Evolutionary conservation across 306 rosid genomes (phyloP), one percentile per base, ranked within the genome.

Genomic region (Cucurbita ficifolia): DNA sequence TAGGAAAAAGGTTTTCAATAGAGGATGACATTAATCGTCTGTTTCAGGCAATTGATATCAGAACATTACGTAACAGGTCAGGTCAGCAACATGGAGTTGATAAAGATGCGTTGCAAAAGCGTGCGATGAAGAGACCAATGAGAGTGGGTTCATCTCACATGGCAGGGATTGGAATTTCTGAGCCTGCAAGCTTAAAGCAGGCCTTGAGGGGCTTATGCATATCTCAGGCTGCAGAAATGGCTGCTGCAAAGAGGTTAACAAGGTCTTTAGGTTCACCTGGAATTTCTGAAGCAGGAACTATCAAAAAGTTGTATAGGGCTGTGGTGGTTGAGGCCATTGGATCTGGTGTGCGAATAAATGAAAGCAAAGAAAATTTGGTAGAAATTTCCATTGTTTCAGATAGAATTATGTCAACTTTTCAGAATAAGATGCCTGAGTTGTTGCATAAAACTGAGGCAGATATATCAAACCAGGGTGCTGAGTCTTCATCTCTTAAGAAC

Each of bases 171-270:
- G 99, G 99, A 81, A 89, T 94, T 76, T 84, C 99, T 4, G 99
- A 89, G 75, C 87, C 95, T 73, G 97, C 81, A 35, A 94, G 97
- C 82, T 91, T 94, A 82, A 94, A 94, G 88, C 97, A 94, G 81
- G 99, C 99, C n/a, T 87, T 94, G 49, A 85, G 99, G 84, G 99
- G 99, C 45, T 77, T 94, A 67, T 91, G 97, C 77, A 90, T 94
- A 70, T 89, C 99, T 70, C 99, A 94, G 87, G 99, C 99, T 75
- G 92, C 99, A 36, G 97, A 94, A 79, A 89, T 91, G 92, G 99
- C 99, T 82, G 99, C 99, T 76, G 79, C 86, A 85, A 94, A 94
- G 86, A 87, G 94, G 72, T 51, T 83, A 33, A 82, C 96, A 8
- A 94, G 89, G 95, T 90, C 86, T 53, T 71, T 81, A 76, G 80